phyloP scores from a whole-genome alignment of 2,329 filamentous ascomycete species.

The Fusarium goolgardi region DNA sequence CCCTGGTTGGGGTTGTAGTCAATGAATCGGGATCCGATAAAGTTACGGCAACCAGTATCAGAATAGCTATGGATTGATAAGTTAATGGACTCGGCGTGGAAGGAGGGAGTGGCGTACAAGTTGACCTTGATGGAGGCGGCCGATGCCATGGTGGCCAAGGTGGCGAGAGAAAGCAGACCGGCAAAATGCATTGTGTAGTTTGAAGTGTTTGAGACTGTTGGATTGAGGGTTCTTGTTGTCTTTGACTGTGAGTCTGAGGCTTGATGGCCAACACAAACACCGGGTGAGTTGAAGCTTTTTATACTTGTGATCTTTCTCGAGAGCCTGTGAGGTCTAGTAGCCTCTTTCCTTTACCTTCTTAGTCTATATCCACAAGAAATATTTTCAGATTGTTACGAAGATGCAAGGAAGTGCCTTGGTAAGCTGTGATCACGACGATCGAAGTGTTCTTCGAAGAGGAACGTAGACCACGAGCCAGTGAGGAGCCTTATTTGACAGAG shows the following conservation, averaged over 20 bases:
- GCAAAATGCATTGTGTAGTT: not conserved
- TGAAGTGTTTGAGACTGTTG: not conserved
- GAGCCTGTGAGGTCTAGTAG: not conserved
- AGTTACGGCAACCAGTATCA: constrained; percentile 10
- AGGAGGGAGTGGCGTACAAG: not conserved
- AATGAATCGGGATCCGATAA: constrained; percentile 14
- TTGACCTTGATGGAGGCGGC: constrained; percentile 16
- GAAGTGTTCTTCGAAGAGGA: not conserved
- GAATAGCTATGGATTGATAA: not conserved
- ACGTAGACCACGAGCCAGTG: not conserved
- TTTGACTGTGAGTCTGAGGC: not conserved
- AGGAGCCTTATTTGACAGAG: not conserved
- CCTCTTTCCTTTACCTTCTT: not conserved
- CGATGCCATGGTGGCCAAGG: not conserved
- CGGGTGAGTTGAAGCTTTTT: not conserved
- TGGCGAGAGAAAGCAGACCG: not conserved
- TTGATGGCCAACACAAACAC: not conserved
- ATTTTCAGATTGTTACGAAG: not conserved
- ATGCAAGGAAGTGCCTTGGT: not conserved
- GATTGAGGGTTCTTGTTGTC: not conserved
- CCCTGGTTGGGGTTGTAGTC: constrained; percentile 8
- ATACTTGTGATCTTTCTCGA: not conserved
- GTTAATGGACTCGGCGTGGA: fast-evolving
- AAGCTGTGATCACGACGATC: not conserved
- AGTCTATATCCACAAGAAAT: not conserved